phyloP scores from a whole-genome alignment of 129 eudicot genomes.

The Pseudognaphalium luteoalbum region DNA sequence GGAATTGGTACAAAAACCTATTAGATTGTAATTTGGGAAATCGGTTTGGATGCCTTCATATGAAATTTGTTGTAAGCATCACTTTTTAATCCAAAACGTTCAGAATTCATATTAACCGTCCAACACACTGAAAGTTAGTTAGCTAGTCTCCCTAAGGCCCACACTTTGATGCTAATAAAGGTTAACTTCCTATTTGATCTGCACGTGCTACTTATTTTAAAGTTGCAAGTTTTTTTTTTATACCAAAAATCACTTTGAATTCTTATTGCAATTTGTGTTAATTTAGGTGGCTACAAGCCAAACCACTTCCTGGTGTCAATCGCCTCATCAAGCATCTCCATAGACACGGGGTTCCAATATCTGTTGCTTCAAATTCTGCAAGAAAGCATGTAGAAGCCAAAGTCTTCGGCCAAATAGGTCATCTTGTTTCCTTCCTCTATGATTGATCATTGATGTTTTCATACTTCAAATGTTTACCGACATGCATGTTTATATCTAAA shows the following conservation, averaged over 20 bases:
- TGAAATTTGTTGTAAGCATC: no score
- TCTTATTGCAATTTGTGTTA: conserved; percentile 18
- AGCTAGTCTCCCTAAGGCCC: no score
- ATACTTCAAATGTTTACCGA: not conserved
- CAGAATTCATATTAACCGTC: no score
- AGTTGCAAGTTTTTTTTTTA: not conserved
- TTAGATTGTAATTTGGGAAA: no score
- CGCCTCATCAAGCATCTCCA: conserved; percentile 81
- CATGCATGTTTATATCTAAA: not conserved
- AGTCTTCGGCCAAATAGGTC: conserved; percentile 68
- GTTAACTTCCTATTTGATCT: not conserved
- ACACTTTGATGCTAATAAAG: not conserved
- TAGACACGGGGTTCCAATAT: conserved; percentile 58
- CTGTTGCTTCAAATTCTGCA: conserved; percentile 79
- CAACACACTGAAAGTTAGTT: no score
- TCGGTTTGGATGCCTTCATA: no score
- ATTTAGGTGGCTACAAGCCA: conserved; percentile 67
- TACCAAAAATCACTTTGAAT: not conserved
- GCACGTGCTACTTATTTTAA: no score
- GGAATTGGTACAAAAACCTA: no score
- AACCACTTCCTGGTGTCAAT: conserved; percentile 88
- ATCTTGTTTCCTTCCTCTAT: not conserved
- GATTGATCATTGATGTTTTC: not conserved
- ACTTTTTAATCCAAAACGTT: not conserved
- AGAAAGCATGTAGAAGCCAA: conserved; percentile 55